These are phyloP conservation scores for Neurospora pannonica DNA, from an alignment of 495 filamentous ascomycete genomes.

Conservation along the genomic window DNA sequence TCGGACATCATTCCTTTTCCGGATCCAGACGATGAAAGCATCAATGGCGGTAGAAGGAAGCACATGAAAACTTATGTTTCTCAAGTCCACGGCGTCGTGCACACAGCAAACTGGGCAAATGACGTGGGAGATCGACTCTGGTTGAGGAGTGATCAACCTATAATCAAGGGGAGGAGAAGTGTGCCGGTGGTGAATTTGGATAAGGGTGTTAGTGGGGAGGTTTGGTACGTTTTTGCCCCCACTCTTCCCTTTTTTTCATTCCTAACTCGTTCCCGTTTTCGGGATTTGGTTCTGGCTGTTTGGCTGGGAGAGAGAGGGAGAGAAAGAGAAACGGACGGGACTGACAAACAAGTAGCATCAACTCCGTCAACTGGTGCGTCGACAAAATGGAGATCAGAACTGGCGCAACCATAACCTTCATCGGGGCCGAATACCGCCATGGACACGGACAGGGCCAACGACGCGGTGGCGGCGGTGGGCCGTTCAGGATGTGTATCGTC, in stretches of 20 bases:
- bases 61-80: constrained; percentile 7
- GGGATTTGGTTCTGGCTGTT: background rate
- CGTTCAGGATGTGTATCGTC: background rate
- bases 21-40: background rate
- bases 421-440: background rate
- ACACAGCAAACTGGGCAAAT: background rate
- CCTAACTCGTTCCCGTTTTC: background rate
- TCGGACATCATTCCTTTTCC: background rate
- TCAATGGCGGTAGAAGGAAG: background rate
- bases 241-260: background rate
- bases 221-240: background rate
- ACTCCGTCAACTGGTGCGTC: background rate
- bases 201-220: constrained; percentile 1
- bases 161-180: background rate
- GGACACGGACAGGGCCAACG: too few relatives aligned
- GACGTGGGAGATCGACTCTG: constrained; percentile 7
- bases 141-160: constrained; percentile 9
- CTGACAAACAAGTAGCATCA: background rate
- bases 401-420: background rate
- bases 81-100: constrained; percentile 6
- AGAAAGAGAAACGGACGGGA: background rate
- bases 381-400: background rate
- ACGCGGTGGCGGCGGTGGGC: background rate
- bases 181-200: constrained; percentile 9
- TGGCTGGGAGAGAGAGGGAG: background rate